Conservation (phyloP, 192 early-diverging fungal genomes). For the Linnemannia hyalina region DNA sequence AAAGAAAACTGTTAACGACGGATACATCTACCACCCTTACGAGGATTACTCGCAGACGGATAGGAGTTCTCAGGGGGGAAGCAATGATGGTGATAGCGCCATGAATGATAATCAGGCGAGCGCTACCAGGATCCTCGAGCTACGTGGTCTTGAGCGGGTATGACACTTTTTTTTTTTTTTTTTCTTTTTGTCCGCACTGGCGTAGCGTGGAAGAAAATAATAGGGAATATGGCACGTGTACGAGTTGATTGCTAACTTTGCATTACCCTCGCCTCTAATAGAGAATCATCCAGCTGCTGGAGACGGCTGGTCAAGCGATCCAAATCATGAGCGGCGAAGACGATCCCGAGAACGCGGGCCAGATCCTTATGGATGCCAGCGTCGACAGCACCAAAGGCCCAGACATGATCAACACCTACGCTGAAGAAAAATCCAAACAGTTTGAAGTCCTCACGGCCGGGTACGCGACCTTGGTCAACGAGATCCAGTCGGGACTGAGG, state of each 20-base stretch:
- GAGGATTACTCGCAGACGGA: background rate
- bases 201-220: background rate
- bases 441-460: conserved; percentile 44
- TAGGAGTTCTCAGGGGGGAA: background rate
- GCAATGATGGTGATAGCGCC: background rate
- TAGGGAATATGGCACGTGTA: background rate
- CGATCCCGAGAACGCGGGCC: conserved; percentile 28
- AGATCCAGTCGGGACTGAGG: conserved; percentile 53
- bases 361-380: background rate
- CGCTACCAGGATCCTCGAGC: conserved; percentile 44
- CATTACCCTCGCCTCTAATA: conserved; percentile 3
- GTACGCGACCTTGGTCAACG: conserved; percentile 50
- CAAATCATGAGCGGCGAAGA: conserved; percentile 49
- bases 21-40: conserved; percentile 54
- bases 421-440: conserved; percentile 28
- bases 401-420: conserved; percentile 25
- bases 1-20: conserved; percentile 26
- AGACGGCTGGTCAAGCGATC: conserved; percentile 56
- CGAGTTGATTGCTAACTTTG: too few relatives aligned
- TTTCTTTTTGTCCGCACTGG: too few relatives aligned
- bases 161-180: background rate
- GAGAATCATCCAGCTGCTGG: conserved; percentile 56
- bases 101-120: conserved; percentile 22
- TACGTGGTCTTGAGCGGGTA: conserved; percentile 49
- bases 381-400: conserved; percentile 5